Conservation (phyloP, 139 green algal species). For the Micractinium conductrix region DNA sequence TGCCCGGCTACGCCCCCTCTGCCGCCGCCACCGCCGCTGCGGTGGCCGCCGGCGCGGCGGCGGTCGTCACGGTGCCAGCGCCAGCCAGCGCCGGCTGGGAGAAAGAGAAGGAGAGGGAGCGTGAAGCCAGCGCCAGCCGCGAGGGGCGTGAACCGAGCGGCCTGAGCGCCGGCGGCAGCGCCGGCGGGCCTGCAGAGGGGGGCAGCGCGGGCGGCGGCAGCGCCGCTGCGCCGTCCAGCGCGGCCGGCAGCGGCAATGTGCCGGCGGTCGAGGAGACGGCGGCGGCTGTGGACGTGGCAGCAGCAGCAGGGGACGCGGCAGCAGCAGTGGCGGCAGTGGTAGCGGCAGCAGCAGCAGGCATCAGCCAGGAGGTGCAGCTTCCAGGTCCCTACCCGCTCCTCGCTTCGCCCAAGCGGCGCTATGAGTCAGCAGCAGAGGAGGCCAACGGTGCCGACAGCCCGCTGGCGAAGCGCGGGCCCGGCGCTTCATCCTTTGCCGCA, state of each 20-base stretch:
- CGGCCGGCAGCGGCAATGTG: neutral
- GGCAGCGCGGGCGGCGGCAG: neutral
- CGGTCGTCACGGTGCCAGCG: slow-evolving; percentile 11
- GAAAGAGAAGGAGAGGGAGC: neutral
- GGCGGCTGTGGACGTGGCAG: neutral
- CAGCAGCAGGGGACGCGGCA: neutral
- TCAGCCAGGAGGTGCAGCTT: neutral
- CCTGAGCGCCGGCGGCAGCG: slow-evolving; percentile 2
- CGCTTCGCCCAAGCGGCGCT: slow-evolving; percentile 14
- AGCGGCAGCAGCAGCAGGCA: neutral
- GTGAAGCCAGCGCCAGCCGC: neutral
- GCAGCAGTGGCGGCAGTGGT: neutral
- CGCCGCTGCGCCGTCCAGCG: neutral
- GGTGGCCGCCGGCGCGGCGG: neutral
- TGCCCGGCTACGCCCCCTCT: slow-evolving; percentile 18
- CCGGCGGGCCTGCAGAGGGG: neutral
- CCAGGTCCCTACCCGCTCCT: neutral
- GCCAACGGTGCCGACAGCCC: neutral
- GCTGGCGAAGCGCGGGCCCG: slow-evolving; percentile 8
- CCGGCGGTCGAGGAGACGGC: neutral
- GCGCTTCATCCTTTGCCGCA: neutral
- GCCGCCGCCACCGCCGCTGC: neutral
- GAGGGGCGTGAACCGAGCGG: neutral
- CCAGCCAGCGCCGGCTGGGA: neutral
- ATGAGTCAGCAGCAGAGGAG: neutral